These are phyloP conservation scores for Coemansia sp. DNA, from an alignment of 192 early-diverging fungal species.

Conservation along the genomic window DNA sequence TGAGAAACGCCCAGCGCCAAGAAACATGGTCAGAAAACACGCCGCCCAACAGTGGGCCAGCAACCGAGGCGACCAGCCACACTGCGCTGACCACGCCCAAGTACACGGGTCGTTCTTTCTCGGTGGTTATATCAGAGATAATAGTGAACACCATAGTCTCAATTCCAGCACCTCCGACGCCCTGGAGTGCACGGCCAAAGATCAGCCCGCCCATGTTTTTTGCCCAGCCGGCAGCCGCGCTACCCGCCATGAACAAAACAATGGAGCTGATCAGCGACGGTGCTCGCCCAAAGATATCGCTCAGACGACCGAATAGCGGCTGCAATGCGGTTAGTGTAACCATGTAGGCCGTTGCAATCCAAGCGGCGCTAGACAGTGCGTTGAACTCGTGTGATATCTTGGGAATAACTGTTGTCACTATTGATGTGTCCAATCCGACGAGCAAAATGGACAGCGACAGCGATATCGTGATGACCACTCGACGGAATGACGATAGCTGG, in stretches of 20 bases:
- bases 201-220: conserved; percentile 61
- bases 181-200: conserved; percentile 69
- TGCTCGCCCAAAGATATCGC: conserved; percentile 68
- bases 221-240: conserved; percentile 43
- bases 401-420: conserved; percentile 76
- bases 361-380: conserved; percentile 66
- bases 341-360: conserved; percentile 82
- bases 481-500: not conserved
- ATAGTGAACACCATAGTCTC: conserved; percentile 70
- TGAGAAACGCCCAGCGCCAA: conserved; percentile 77
- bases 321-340: conserved; percentile 69
- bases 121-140: conserved; percentile 72
- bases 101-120: conserved; percentile 74
- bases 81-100: conserved; percentile 63
- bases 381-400: conserved; percentile 73
- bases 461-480: conserved; percentile 13
- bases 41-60: conserved; percentile 75
- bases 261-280: conserved; percentile 39
- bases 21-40: conserved; percentile 64
- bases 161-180: conserved; percentile 71
- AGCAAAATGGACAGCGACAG: conserved; percentile 67
- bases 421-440: conserved; percentile 76
- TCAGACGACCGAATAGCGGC: conserved; percentile 78
- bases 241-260: conserved; percentile 49
- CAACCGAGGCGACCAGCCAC: conserved; percentile 61